Evolutionary conservation across 495 filamentous ascomycete genomes (phyloP), one percentile per base, ranked within the genome.

Genomic region (Aspergillus affinis): DNA sequence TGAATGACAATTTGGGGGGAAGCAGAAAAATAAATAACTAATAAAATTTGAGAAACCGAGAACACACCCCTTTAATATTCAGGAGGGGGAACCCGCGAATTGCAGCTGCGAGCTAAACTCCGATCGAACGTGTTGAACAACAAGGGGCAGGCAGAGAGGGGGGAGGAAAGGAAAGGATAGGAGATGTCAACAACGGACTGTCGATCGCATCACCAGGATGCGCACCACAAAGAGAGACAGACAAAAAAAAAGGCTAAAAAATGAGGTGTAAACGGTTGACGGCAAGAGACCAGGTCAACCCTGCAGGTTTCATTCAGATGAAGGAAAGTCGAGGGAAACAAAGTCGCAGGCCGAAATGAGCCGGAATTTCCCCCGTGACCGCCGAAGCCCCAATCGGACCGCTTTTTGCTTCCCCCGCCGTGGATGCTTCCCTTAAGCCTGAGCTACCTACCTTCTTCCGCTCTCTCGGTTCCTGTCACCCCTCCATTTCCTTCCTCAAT

Each of bases 281-380:
- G n/a, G n/a, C n/a, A 29, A 26, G 26, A 5, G 13, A n/a, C n/a
- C n/a, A n/a, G n/a, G n/a, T 18, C n/a, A 15, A 49, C 17, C 48
- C 36, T 15, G 36, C 51, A 53, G 23, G 17, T 19, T 27, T 48
- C 57, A 63, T 36, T 49, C 44, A 45, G 9, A 30, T 20, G 9
- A 47, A 57, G 51, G 48, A 18, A 61, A 23, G 26, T 32, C 10
- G 26, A 18, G 27, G 4, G 20, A 18, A n/a, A n/a, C n/a, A n/a
- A 54, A 54, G 52, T 36, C 12, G 30, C n/a, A 48, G 23, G 48
- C 15, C 44, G 54, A 57, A 49, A 26, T 12, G 36, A 55, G 46
- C 23, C 12, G 47, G 9, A 2, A 52, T 29, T 48, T 59, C 58
- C 51, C 66, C 67, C 67, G 67, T 66, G 66, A 69, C 67, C 61